Evolutionary conservation across 768 basidiomycete genomes (phyloP), one percentile per base, ranked within the genome.

Genomic region (Chalciporus piperatus): DNA sequence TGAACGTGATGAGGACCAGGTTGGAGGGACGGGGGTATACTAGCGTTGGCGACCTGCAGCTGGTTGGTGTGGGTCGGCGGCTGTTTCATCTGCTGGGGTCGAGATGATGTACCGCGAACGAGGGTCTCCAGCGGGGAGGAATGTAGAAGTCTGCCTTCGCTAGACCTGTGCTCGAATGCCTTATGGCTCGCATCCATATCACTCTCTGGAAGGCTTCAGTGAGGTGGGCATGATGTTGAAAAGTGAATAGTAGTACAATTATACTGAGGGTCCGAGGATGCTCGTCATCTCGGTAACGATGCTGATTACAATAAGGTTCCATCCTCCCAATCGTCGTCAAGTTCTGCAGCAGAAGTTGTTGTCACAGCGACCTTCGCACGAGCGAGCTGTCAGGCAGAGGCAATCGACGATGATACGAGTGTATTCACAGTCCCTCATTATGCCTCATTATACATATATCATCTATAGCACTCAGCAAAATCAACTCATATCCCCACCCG

Each of bases 61-160:
- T 25, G 25, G 41, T n/a, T 45, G 3, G 30, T 14, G 30, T 53
- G 32, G 25, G 39, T 46, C 14, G 6, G 25, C 3, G 42, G 54
- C 10, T 50, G 56, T 41, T 45, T 56, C 38, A 41, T n/a, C 28
- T 25, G 55, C 33, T 50, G 52, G 57, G 72, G 74, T 61, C 67
- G 75, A 57, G 72, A 72, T 22, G 85, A 84, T 8, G 82, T 75
- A 48, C 72, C 70, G 51, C 78, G 75, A 48, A 78, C 80, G 43
- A 87, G 76, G 3, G 76, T 71, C 37, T 82, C 78, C 37, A 87
- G 73, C 7, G 85, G 85, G 2, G 86, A 87, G 19, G 75, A 68
- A 51, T 66, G 61, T 46, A 71, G 59, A 17, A 77, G 48, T 45
- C 57, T 67, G 47, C 63, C 67, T 23, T 68, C 53, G 33, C 49